Percentiles rank a stretch among this genome's conserved stretches.
Conservation (phyloP, 139 green algal genomes). For the Yamagishiella unicocca region DNA sequence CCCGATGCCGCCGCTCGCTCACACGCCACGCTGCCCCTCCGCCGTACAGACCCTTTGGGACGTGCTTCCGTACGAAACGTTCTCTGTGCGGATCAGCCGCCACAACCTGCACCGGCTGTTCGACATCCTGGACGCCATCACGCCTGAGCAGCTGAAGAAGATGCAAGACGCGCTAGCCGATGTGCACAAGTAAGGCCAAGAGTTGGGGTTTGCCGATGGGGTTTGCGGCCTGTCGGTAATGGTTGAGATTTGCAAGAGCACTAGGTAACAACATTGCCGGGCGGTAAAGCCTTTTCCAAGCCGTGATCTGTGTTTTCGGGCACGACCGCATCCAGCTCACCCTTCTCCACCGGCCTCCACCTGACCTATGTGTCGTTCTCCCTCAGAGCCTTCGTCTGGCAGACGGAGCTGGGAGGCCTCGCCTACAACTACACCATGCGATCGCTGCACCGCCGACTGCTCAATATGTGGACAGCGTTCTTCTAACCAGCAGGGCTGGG, state of each 20-base stretch:
- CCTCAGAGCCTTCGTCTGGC: constrained; percentile 51
- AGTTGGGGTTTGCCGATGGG: no score
- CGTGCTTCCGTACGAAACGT: constrained; percentile 60
- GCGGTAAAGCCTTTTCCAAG: no score
- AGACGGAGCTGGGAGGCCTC: constrained; percentile 25
- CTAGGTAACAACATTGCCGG: neutral
- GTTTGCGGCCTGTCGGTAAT: no score
- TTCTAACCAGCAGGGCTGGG: no score
- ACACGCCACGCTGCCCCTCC: neutral
- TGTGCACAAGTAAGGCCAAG: neutral
- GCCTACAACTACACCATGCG: constrained; percentile 54
- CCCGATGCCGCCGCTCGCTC: neutral
- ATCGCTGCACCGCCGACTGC: constrained; percentile 4
- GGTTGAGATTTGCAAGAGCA: no score
- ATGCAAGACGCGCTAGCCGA: constrained; percentile 21
- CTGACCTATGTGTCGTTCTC: neutral
- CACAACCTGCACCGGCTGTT: constrained; percentile 49
- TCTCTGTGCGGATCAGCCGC: constrained; percentile 49
- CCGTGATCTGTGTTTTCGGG: neutral
- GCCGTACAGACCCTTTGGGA: constrained; percentile 11
- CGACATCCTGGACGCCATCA: constrained; percentile 14
- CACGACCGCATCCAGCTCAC: neutral
- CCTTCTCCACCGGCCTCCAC: neutral
- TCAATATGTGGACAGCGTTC: constrained; percentile 27
- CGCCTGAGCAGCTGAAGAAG: constrained; percentile 10